Percentiles rank a stretch among this genome's conserved stretches.
These are phyloP conservation scores for Fusarium sp. DNA, from an alignment of 2,329 filamentous ascomycete species.

Conservation along the genomic window DNA sequence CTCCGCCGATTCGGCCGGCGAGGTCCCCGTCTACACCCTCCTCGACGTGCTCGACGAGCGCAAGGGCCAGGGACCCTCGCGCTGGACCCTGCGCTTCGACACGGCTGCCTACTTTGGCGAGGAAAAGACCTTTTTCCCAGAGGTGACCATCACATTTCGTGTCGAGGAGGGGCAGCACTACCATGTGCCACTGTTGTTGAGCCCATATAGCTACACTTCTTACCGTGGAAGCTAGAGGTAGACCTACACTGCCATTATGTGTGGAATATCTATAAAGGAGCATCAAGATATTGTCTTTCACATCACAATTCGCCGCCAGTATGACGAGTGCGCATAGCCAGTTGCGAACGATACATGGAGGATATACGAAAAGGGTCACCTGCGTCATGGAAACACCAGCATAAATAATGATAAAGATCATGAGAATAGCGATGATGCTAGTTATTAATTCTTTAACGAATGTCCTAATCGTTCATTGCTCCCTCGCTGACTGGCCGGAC, in stretches of 20 bases:
- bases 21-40: slow-evolving; percentile 69
- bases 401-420: slow-evolving; percentile 20
- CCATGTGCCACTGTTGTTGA: slow-evolving; percentile 82
- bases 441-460: slow-evolving; percentile 41
- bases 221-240: slow-evolving; percentile 77
- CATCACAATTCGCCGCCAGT: background rate
- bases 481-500: slow-evolving; percentile 17
- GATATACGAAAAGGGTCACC: background rate
- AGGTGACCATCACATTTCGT: slow-evolving; percentile 66
- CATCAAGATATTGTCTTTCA: background rate
- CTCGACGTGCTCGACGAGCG: slow-evolving; percentile 65
- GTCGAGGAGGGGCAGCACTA: slow-evolving; percentile 74
- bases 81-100: slow-evolving; percentile 79
- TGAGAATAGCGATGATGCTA: slow-evolving; percentile 36
- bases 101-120: slow-evolving; percentile 78
- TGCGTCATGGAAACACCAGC: slow-evolving; percentile 10
- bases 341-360: background rate
- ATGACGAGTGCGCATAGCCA: background rate
- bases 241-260: background rate
- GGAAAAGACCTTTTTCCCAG: slow-evolving; percentile 71
- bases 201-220: slow-evolving; percentile 84
- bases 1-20: slow-evolving; percentile 61
- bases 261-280: background rate
- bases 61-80: slow-evolving; percentile 57
- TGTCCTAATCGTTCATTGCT: slow-evolving; percentile 17